Conservation (phyloP, 2,329 filamentous ascomycete species). For the Curvularia spicifera region DNA sequence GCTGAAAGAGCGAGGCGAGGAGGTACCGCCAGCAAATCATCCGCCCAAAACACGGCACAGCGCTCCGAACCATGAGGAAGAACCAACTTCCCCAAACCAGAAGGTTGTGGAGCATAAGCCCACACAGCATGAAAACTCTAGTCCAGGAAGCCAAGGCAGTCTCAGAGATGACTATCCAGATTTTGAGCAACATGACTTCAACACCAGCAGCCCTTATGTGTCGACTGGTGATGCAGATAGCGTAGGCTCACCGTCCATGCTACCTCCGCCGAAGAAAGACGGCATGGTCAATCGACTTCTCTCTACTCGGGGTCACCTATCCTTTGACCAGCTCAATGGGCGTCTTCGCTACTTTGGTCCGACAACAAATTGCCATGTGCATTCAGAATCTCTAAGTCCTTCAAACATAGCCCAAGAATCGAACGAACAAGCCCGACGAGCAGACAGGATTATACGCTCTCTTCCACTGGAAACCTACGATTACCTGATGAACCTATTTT, state of each 20-base stretch:
- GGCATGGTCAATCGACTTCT: conserved; percentile 59
- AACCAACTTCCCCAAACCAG: conserved; percentile 27
- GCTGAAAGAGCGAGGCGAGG: conserved; percentile 58
- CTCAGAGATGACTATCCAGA: conserved; percentile 35
- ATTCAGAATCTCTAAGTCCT: conserved; percentile 50
- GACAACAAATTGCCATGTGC: conserved; percentile 61
- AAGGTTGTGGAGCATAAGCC: conserved; percentile 20
- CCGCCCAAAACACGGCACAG: conserved; percentile 59
- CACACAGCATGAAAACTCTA: conserved; percentile 36
- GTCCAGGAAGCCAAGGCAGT: conserved; percentile 41
- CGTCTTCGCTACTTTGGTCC: conserved; percentile 61
- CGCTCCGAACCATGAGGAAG: conserved; percentile 42
- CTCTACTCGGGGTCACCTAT: conserved; percentile 58
- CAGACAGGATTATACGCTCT: conserved; percentile 57
- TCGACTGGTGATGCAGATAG: conserved; percentile 33
- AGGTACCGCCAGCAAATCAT: conserved; percentile 59
- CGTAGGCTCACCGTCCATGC: conserved; percentile 41
- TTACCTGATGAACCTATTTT: conserved; percentile 61
- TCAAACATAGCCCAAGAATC: conserved; percentile 51
- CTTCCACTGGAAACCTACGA: conserved; percentile 58
- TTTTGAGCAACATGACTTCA: conserved; percentile 35
- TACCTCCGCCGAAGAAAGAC: conserved; percentile 53
- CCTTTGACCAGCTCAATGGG: conserved; percentile 60
- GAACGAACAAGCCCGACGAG: conserved; percentile 56
- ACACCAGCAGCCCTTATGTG: conserved; percentile 29